phyloP scores from a whole-genome alignment of 2,329 filamentous ascomycete genomes.

The Alternaria sp. region DNA sequence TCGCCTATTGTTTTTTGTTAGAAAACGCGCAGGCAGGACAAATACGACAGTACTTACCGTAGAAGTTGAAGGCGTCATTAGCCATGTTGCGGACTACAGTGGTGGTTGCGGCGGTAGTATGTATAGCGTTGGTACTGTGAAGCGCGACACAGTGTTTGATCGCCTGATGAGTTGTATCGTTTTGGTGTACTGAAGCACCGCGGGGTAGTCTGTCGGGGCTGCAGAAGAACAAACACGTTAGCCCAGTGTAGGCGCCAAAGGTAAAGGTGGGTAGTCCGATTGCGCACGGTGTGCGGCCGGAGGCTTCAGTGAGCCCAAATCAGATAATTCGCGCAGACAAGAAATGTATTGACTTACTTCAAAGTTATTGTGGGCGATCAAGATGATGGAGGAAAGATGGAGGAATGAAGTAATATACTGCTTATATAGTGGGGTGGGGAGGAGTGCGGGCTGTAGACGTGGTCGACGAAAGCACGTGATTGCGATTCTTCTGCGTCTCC shows the following conservation, averaged over 20 bases:
- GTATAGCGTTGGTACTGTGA: not conserved
- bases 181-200: not conserved
- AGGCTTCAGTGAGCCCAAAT: not conserved
- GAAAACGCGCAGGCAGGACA: not conserved
- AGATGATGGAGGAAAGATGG: not conserved
- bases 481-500: not conserved
- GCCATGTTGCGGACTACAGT: constrained; percentile 15
- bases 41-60: constrained; percentile 12
- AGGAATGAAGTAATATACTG: not conserved
- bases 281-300: not conserved
- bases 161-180: not conserved
- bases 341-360: not conserved
- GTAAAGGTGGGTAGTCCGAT: constrained; percentile 3
- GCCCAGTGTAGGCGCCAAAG: constrained; percentile 1
- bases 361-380: not conserved
- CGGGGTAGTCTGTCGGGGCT: not conserved
- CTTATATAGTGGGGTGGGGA: not conserved
- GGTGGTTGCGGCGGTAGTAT: not conserved
- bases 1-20: constrained; percentile 13
- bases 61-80: constrained; percentile 17
- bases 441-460: not conserved
- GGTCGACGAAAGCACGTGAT: not conserved
- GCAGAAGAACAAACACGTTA: not conserved
- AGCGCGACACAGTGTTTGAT: not conserved
- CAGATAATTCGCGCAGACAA: not conserved